Evolutionary conservation across 768 basidiomycete genomes (phyloP), one percentile per base, ranked within the genome.

Genomic region (Trichaptum fuscoviolaceum): DNA sequence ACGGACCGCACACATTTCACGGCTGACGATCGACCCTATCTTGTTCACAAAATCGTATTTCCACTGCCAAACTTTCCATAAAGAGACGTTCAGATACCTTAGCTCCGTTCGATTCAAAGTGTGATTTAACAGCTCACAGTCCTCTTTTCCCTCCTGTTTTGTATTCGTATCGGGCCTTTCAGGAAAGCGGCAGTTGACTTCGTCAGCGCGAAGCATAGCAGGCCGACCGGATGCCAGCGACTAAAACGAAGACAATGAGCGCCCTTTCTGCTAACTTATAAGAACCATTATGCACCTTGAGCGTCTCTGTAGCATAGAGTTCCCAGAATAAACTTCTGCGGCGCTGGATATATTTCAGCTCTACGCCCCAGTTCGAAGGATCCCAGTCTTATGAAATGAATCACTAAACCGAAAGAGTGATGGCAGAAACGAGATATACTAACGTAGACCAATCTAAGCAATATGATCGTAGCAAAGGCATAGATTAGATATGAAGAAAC

Each of bases 321-420:
- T 92, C 90, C 87, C 89, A 92, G 70, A 91, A 91, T 7, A 92
- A 74, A 10, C 77, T 75, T 62, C 90, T 82, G 64, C 90, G 80
- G 59, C 87, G 80, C 71, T 90, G 82, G 15, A 89, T 83, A 20
- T 79, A 83, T 74, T 85, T 86, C 0, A 83, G 74, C 64, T 84
- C 81, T 77, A 92, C 81, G 69, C 86, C 83, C 77, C 89, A 92
- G 63, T 84, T 79, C 23, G 86, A 83, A 67, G 87, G 85, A 70
- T 91, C 90, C 25, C 90, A 86, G 76, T 92, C 90, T 92, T 60
- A 64, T 23, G 63, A 67, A 67, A 52, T 15, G 20, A 4, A 3
- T 12, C 20, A 12, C 20, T 52, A 12, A 52, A 20, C 79, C 74
- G 9, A 80, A 79, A 18, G 85, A 83, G 73, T 85, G 83, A 59